Conservation (phyloP, 352 stramenopile species). For the Phytophthora pinifolia region DNA sequence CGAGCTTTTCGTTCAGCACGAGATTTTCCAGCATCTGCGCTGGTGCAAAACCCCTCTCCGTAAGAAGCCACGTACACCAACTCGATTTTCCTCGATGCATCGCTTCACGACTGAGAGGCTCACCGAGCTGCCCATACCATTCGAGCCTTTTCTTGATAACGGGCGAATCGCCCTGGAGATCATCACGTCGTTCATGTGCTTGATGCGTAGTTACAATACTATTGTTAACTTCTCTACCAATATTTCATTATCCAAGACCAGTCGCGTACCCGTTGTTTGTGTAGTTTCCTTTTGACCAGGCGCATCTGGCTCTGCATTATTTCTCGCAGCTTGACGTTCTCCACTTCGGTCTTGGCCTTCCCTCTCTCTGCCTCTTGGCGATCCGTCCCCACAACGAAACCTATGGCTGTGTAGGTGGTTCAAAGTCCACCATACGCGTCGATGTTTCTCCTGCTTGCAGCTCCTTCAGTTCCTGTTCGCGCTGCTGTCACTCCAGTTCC, state of each 20-base stretch:
- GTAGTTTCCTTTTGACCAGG: slow-evolving; percentile 33
- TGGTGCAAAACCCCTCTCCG: no score
- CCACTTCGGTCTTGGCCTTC: slow-evolving; percentile 35
- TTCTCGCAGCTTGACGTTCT: slow-evolving; percentile 49
- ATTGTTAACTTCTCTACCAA: slow-evolving; percentile 1
- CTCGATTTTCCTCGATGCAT: slow-evolving; percentile 12
- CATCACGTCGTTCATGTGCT: slow-evolving; percentile 14
- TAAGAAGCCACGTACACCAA: no score
- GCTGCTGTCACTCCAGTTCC: slow-evolving; percentile 23
- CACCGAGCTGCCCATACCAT: slow-evolving; percentile 12
- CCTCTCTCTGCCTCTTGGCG: slow-evolving; percentile 39
- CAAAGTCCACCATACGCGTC: slow-evolving; percentile 9
- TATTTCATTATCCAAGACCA: not conserved
- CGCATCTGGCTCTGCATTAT: slow-evolving; percentile 44
- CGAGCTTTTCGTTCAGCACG: slow-evolving; percentile 30
- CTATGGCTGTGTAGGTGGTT: slow-evolving; percentile 3
- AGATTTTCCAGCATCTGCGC: slow-evolving; percentile 37
- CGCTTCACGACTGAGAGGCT: slow-evolving; percentile 27
- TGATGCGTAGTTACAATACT: slow-evolving; percentile 4
- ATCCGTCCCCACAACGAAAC: slow-evolving; percentile 41
- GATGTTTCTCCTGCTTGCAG: not conserved
- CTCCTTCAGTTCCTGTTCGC: slow-evolving; percentile 14
- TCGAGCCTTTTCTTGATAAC: slow-evolving; percentile 12
- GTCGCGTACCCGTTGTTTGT: slow-evolving; percentile 33
- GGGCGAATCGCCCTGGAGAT: slow-evolving; percentile 14